Base-by-base conservation (phyloP, 2,329 filamentous ascomycete species). In the Beauveria sp. region DNA sequence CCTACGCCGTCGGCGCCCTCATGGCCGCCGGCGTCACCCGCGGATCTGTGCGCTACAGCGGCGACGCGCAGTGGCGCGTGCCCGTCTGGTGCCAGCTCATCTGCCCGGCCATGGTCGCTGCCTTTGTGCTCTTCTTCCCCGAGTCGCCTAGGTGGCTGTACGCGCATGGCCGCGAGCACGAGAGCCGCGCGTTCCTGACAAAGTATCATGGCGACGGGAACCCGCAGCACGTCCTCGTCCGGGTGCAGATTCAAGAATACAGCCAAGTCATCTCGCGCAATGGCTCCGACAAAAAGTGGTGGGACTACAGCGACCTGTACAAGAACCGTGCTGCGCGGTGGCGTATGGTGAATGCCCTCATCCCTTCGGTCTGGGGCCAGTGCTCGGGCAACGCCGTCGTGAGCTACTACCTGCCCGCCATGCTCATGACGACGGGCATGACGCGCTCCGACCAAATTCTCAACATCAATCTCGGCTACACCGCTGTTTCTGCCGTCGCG, bases 401-500 rank as follows among this genome's bases (percentile, higher is more conserved):
- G 9, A 80, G 77, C 6, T 84, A 84, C 67, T 84, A 81, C 68
- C 74, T 83, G 2, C 64, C 65, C 2, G 70, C 79, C 51, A 77
- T 84, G 62, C 74, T 84, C 56, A 72, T 79, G 40, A 80, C 77
- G 1, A 80, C 80, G 26, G 82, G 82, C 14, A 75, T 80, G 63
- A 72, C 66, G 2, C 70, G 69, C 10, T 63, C 64, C 6, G 70
- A 73, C 48, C 67, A 68, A 1, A 74, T 80, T 64, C 73, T 75
- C 24, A 77, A 81, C 64, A 73, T 84, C 46, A 79, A 76, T 24
- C 68, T 84, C 2, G 67, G 67, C 14, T 81, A 80, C 66, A 79
- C 81, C 66, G 75, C 76, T 14, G 72, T 80, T 63, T 77, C 80
- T 64, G 77, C 82, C 61, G 67, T 76, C 30, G 80, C 77, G 60